Base-by-base conservation (phyloP, 306 rosid species). In the Nissolia schottii region DNA sequence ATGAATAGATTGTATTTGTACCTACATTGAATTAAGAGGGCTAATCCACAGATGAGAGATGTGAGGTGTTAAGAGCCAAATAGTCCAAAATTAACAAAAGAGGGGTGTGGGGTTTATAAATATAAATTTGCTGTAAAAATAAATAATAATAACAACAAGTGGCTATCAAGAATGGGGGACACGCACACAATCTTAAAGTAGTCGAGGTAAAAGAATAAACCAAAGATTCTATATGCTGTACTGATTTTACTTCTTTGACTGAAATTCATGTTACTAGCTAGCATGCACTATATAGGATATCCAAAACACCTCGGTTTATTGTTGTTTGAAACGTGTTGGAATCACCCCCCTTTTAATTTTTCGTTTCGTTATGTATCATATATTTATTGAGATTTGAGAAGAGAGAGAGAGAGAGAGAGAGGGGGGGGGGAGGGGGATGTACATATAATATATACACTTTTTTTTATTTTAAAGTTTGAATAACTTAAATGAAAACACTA, bases 171-270 rank as follows among this genome's bases (percentile, higher is more conserved):
- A 35, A 62, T 9, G 7, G 67, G 57, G 19, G 51, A 12, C 3
- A 3, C 4, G 48, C 68, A 65, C 60, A 37, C 29, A 75, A 66
- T 55, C 74, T 76, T 76, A 56, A 40, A 55, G 49, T 16, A 38
- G 31, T 32, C 75, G 27, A 70, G 16, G 43, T 38, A 70, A 56
- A 55, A 55, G 53, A 37, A 31, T 15, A 48, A 24, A 60, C 45
- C 18, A 49, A 48, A 67, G 48, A 75, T 76, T 67, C 53, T 41
- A 23, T 13, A 68, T 35, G 14, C 55, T 48, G 27, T 56, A 27
- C 7, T 11, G 5, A 18, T 48, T n/a, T 77, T 49, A 77, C 76
- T 77, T 77, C 48, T 68, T 77, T 62, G 72, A 70, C 71, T 28
- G 49, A 61, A 60, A 60, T 38, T 69, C 81, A 38, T 49, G 40